Conservation (phyloP, 305 asterid genomes). For the Fraxinus dipetala region DNA sequence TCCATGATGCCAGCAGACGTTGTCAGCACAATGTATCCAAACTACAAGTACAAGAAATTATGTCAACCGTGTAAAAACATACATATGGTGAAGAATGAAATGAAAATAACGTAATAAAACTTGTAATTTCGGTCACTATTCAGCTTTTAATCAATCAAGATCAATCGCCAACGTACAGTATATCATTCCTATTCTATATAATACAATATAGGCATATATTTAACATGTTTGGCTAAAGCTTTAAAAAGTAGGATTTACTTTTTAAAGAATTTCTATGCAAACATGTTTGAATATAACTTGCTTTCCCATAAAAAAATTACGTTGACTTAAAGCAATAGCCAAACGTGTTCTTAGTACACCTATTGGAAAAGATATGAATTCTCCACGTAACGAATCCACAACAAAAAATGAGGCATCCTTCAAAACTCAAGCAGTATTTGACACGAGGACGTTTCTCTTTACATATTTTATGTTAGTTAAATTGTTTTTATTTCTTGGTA, state of each 20-base stretch:
- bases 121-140: background rate
- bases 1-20: background rate
- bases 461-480: background rate
- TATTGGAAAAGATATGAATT: background rate
- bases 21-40: background rate
- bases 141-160: background rate
- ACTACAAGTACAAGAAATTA: background rate
- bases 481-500: background rate
- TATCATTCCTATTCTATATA: background rate
- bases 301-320: background rate
- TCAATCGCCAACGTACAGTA: background rate
- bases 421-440: background rate
- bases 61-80: background rate
- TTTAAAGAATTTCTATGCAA: no score
- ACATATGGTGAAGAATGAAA: background rate
- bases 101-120: background rate
- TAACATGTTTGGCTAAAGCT: background rate
- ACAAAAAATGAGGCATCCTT: background rate
- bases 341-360: background rate
- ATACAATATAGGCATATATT: background rate
- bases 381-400: background rate
- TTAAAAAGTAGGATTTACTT: no score
- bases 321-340: background rate
- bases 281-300: background rate
- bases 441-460: background rate